Evolutionary conservation across 164 flowering plant species (phyloP), one percentile per base, ranked within the genome.

Genomic region (Cinnamomum chago): DNA sequence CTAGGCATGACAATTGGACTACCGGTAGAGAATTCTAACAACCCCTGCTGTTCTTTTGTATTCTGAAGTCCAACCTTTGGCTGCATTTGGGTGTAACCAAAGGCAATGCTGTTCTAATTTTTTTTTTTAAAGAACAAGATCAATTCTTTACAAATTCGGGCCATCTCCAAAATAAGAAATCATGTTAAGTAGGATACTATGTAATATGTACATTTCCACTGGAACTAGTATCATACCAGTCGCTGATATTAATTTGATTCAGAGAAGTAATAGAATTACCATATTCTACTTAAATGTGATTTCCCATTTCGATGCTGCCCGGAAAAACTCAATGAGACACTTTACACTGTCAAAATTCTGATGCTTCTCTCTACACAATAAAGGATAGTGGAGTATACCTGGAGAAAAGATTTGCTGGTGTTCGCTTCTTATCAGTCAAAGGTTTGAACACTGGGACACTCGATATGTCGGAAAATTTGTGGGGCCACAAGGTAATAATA

Each of bases 381-480:
- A 25, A 40, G 75, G 90, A 96, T 77, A 94, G 97, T 68, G 99
- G 99, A 80, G 92, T 87, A 18, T 91, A 92, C 76, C 78, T 92
- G 88, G 97, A 96, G 86, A 82, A 77, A 25, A 84, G 95, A 80
- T 81, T 76, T 73, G 89, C 97, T 2, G 99, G 99, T 0, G 83
- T 91, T 1, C 85, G 82, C 20, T 58, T 77, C 14, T 82, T 89
- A 5, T 58, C 84, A 0, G 52, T 96, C 67, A 83, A 85, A 22
- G 98, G 99, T 50, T 71, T 96, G 81, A 94, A 86, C 79, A 78
- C 93, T 15, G 99, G 99, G 72, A 90, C 91, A 23, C 84, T 89
- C 75, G 99, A 96, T 76, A 75, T 96, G 18, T 74, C 95, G 2
- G 3, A 13, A 1, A 88, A 88, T 77, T 79, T 77, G 9, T 96